A percentile compares a stretch with the other conserved stretches of the same genome.
Conservation (phyloP, 345 rosid genomes). For the Cardamine occulta region DNA sequence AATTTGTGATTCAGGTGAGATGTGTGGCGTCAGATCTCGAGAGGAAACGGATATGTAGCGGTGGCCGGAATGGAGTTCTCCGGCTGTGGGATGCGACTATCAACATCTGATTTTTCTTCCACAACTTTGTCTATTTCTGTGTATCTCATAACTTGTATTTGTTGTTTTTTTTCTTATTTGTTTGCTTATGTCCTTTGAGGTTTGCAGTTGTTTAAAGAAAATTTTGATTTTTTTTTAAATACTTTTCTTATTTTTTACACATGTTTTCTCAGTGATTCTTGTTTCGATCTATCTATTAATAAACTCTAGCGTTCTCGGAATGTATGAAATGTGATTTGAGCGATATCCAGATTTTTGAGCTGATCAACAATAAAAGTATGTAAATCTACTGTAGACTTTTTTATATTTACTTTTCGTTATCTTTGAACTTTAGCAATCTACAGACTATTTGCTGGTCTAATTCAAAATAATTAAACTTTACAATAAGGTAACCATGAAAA, state of each 20-base stretch:
- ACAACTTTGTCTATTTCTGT: neutral
- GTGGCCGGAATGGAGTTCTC: slow-evolving; percentile 95
- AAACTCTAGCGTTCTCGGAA: neutral
- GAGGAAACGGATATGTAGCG: slow-evolving; percentile 97
- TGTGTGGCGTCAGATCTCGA: slow-evolving; percentile 95
- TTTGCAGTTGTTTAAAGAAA: neutral
- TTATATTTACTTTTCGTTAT: neutral
- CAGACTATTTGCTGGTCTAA: too few species aligned
- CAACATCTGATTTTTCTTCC: slow-evolving; percentile 62
- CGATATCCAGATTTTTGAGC: neutral
- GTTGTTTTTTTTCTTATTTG: neutral
- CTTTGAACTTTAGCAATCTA: too few species aligned
- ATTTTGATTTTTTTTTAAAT: neutral
- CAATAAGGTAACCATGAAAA: too few species aligned
- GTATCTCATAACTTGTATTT: slow-evolving; percentile 23
- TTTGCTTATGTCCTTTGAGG: neutral
- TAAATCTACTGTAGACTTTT: neutral
- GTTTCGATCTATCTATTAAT: neutral
- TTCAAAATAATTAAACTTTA: neutral
- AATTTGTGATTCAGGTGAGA: slow-evolving; percentile 67
- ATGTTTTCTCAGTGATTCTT: neutral
- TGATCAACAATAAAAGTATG: neutral
- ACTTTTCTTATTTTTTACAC: neutral
- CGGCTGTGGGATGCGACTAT: slow-evolving; percentile 99
- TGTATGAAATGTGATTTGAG: neutral